phyloP scores from a whole-genome alignment of 2,329 filamentous ascomycete genomes.

The Pezicula rhizophila region DNA sequence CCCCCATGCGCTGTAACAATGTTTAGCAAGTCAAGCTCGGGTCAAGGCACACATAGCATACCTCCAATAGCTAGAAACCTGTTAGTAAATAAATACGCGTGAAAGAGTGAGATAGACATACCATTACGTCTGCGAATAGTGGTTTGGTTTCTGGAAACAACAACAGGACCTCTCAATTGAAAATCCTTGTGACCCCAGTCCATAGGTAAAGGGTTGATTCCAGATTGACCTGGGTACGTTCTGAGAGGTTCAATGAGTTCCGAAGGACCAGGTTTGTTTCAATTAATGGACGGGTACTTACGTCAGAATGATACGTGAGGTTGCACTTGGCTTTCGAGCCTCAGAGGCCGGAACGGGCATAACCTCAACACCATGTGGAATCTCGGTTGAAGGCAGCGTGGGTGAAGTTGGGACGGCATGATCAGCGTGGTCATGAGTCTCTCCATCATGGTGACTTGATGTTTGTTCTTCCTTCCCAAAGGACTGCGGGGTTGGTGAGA shows the following conservation, averaged over 20 bases:
- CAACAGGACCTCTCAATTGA: conserved; percentile 72
- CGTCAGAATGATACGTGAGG: conserved; percentile 62
- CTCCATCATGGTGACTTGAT: conserved; percentile 3
- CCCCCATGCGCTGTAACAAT: conserved; percentile 64
- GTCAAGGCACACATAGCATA: conserved; percentile 27
- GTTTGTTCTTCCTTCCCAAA: conserved; percentile 2
- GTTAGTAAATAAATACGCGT: conserved; percentile 4
- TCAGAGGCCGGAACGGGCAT: conserved; percentile 11
- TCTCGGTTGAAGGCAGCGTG: conserved; percentile 21
- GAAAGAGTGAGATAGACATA: conserved; percentile 33
- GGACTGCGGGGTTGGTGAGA: neutral
- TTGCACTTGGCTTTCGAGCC: conserved; percentile 32
- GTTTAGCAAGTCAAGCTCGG: neutral
- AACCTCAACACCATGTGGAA: conserved; percentile 10
- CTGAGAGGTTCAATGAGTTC: conserved; percentile 29
- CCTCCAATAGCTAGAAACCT: conserved; percentile 47
- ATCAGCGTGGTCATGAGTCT: conserved; percentile 21
- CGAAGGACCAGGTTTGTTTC: neutral
- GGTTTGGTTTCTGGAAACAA: conserved; percentile 70
- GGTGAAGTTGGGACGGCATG: conserved; percentile 25
- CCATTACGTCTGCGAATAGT: conserved; percentile 79
- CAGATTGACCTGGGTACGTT: conserved; percentile 90
- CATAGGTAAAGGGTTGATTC: conserved; percentile 85
- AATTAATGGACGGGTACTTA: conserved; percentile 13
- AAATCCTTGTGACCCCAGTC: conserved; percentile 81